phyloP scores from a whole-genome alignment of 2,329 filamentous ascomycete genomes.

The Fonsecaea pugnacius region DNA sequence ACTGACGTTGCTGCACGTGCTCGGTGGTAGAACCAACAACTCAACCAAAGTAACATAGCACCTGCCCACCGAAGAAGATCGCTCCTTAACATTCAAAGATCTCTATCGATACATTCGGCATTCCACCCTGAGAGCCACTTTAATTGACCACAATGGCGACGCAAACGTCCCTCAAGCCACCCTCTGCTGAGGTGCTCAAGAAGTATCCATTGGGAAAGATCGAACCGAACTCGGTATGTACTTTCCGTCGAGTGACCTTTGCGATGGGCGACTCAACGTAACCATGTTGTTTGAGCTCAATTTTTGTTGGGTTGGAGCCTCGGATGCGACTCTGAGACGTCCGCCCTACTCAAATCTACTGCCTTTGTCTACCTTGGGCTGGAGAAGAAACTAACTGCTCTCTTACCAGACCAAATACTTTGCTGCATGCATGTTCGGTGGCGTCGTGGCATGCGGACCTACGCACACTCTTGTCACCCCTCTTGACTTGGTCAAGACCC shows the following conservation, averaged over 20 bases:
- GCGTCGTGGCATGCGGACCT: conserved; percentile 62
- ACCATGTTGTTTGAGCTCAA: not conserved
- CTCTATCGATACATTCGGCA: not conserved
- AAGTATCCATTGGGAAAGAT: conserved; percentile 37
- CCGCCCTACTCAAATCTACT: not conserved
- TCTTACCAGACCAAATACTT: conserved; percentile 35
- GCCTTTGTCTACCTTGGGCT: not conserved
- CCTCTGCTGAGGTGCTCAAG: conserved; percentile 26
- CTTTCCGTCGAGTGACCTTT: not conserved
- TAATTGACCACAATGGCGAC: conserved; percentile 10
- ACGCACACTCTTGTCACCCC: conserved; percentile 87
- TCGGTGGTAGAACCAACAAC: not conserved
- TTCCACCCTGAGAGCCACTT: not conserved
- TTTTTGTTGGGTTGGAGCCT: not conserved
- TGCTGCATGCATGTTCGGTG: conserved; percentile 30
- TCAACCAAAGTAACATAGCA: not conserved
- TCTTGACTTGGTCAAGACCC: conserved; percentile 87
- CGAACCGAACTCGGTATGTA: conserved; percentile 36
- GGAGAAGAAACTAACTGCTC: not conserved
- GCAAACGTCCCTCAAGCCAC: conserved; percentile 29
- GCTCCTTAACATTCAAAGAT: not conserved
- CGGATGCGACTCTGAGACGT: not conserved
- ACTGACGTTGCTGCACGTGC: not conserved
- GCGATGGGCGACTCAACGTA: not conserved
- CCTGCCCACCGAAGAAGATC: not conserved